Evolutionary conservation across 371 early-diverging fungal genomes (phyloP).

Genomic region (Mortierella sp.): DNA sequence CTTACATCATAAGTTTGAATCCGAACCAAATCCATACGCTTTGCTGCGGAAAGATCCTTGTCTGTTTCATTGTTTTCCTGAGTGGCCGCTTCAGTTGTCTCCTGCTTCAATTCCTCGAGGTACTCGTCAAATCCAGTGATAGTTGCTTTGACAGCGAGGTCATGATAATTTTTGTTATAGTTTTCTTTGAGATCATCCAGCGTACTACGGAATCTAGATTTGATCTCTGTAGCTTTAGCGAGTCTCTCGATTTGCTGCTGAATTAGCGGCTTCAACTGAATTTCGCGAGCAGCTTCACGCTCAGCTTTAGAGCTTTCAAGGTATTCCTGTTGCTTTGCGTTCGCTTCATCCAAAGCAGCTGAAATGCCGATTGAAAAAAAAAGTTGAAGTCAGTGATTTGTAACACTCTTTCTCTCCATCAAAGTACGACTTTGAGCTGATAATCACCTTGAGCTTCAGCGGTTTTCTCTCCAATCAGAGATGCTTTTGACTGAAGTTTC

Average conservation of each 20-base stretch:
- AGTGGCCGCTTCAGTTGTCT: background rate
- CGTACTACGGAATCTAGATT: slow-evolving; percentile 59
- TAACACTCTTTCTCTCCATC: slow-evolving; percentile 27
- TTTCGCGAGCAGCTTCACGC: slow-evolving; percentile 26
- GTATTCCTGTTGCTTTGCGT: slow-evolving; percentile 22
- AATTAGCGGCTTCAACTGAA: slow-evolving; percentile 32
- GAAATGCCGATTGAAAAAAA: too few species aligned
- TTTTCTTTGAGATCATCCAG: slow-evolving; percentile 73
- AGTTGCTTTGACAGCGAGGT: slow-evolving; percentile 78
- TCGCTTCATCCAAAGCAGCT: slow-evolving; percentile 51
- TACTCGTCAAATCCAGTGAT: slow-evolving; percentile 74
- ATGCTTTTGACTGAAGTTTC: slow-evolving; percentile 45
- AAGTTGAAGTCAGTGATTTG: background rate
- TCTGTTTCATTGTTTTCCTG: background rate
- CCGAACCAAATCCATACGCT: background rate
- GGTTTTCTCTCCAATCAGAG: slow-evolving; percentile 54
- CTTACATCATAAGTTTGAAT: slow-evolving; percentile 16
- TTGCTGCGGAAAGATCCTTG: slow-evolving; percentile 11
- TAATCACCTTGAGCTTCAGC: slow-evolving; percentile 56
- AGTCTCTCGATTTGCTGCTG: slow-evolving; percentile 57
- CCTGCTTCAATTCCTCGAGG: slow-evolving; percentile 27
- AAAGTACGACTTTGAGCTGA: background rate
- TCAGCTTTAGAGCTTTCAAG: slow-evolving; percentile 32
- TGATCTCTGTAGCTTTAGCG: slow-evolving; percentile 49
- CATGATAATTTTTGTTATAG: slow-evolving; percentile 85